Percentiles rank a stretch among this genome's conserved stretches.
Evolutionary conservation across 805 yeast genomes (phyloP).

Genomic region (Metschnikowia koreensis): DNA sequence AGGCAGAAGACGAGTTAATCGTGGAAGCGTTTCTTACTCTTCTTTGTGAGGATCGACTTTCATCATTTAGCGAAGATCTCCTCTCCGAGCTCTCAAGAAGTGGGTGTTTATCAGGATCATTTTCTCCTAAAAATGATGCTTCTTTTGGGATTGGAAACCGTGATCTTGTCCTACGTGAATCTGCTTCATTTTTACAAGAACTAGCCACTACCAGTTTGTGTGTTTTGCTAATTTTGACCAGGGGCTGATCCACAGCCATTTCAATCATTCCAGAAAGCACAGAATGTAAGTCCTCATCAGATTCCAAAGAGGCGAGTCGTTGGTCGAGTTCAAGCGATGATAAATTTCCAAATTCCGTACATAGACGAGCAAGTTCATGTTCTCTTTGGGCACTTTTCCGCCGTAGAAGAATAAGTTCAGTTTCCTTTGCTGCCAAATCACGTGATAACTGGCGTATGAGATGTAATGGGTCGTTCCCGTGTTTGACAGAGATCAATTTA

Average conservation of each 20-base stretch:
- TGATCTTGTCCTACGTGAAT: too few species aligned
- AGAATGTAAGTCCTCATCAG: slow-evolving; percentile 12
- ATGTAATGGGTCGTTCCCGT: slow-evolving; percentile 23
- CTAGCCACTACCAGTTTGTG: too few species aligned
- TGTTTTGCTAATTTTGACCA: not conserved
- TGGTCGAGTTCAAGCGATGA: slow-evolving; percentile 35
- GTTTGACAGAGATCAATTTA: slow-evolving; percentile 25
- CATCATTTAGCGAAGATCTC: too few species aligned
- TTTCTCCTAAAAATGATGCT: too few species aligned
- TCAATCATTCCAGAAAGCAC: slow-evolving; percentile 28
- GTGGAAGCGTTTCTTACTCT: not conserved
- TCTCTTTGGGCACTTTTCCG: slow-evolving; percentile 33
- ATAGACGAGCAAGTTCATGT: slow-evolving; percentile 30
- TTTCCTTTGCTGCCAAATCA: slow-evolving; percentile 48
- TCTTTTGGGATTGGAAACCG: too few species aligned
- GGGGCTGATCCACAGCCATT: slow-evolving; percentile 20
- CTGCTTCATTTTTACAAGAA: too few species aligned
- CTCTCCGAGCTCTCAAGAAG: too few species aligned
- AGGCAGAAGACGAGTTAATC: not conserved
- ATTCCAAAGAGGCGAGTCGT: not conserved
- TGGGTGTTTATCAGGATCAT: too few species aligned
- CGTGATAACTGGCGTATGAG: slow-evolving; percentile 47
- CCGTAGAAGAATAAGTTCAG: slow-evolving; percentile 41
- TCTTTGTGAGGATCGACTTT: too few species aligned
- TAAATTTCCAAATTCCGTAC: slow-evolving; percentile 37